These are phyloP conservation scores for Pythium dissimile DNA, from an alignment of 352 stramenopile species.

Conservation along the genomic window DNA sequence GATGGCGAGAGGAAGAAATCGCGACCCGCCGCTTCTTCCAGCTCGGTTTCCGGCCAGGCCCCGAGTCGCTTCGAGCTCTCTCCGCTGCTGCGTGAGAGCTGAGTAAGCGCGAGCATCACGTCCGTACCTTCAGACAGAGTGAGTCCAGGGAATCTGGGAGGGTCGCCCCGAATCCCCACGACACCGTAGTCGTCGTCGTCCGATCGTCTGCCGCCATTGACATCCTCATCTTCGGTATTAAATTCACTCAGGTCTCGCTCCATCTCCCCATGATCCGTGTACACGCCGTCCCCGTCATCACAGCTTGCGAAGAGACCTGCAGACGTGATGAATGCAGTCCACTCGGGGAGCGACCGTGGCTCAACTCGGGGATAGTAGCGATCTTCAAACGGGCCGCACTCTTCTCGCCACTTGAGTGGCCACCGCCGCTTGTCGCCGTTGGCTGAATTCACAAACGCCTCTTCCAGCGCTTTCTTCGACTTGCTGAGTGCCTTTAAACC, in stretches of 20 bases:
- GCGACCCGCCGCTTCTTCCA: conserved; percentile 55
- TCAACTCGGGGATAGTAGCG: conserved; percentile 59
- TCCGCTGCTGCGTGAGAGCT: conserved; percentile 36
- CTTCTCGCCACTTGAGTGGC: conserved; percentile 71
- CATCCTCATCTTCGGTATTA: neutral
- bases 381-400: conserved; percentile 70
- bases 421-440: conserved; percentile 43
- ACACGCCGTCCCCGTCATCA: conserved; percentile 45
- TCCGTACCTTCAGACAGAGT: conserved; percentile 75
- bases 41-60: conserved; percentile 39
- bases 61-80: conserved; percentile 40
- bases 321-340: conserved; percentile 69
- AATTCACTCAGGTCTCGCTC: conserved; percentile 2
- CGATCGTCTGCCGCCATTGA: neutral
- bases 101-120: conserved; percentile 67
- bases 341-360: conserved; percentile 64
- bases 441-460: conserved; percentile 22
- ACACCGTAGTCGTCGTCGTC: neutral
- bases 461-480: conserved; percentile 30
- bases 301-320: conserved; percentile 61
- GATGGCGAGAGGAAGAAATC: conserved; percentile 84
- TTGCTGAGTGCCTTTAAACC: conserved; percentile 38
- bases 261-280: conserved; percentile 24
- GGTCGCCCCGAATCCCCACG: neutral
- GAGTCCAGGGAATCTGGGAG: conserved; percentile 36